These are phyloP conservation scores for Microdochium bolleyi DNA, from an alignment of 2,329 filamentous ascomycete genomes.

Conservation along the genomic window DNA sequence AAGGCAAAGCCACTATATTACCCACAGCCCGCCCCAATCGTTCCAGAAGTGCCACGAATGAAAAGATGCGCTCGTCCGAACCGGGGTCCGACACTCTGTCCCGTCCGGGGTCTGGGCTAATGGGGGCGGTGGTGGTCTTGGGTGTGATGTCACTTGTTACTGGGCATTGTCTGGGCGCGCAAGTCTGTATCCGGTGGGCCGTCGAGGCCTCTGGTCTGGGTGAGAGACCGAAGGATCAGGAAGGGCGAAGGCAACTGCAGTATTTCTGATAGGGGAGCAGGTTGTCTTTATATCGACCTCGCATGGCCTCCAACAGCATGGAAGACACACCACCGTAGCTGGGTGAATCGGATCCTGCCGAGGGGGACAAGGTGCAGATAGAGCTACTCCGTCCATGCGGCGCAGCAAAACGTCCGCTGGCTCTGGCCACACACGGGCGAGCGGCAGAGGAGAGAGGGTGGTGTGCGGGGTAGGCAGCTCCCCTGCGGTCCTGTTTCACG, in stretches of 20 bases:
- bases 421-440: not conserved
- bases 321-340: too few species aligned
- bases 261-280: too few species aligned
- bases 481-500: not conserved
- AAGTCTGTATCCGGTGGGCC: too few species aligned
- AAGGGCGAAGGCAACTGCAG: too few species aligned
- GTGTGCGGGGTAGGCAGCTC: not conserved
- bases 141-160: not conserved
- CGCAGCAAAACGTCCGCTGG: too few species aligned
- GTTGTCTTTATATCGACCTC: too few species aligned
- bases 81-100: not conserved
- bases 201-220: too few species aligned
- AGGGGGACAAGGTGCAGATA: too few species aligned
- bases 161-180: not conserved
- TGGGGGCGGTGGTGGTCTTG: not conserved
- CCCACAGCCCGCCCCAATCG: not conserved
- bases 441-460: not conserved
- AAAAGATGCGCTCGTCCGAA: not conserved
- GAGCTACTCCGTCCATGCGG: too few species aligned
- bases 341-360: too few species aligned
- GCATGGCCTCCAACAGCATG: too few species aligned
- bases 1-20: not conserved
- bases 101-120: not conserved
- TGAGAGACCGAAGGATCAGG: too few species aligned
- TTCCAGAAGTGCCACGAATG: not conserved